Percentiles rank a stretch among this genome's conserved stretches.
These are phyloP conservation scores for Tripterygium wilfordii DNA, from an alignment of 177 flowering plant species.

Conservation along the genomic window DNA sequence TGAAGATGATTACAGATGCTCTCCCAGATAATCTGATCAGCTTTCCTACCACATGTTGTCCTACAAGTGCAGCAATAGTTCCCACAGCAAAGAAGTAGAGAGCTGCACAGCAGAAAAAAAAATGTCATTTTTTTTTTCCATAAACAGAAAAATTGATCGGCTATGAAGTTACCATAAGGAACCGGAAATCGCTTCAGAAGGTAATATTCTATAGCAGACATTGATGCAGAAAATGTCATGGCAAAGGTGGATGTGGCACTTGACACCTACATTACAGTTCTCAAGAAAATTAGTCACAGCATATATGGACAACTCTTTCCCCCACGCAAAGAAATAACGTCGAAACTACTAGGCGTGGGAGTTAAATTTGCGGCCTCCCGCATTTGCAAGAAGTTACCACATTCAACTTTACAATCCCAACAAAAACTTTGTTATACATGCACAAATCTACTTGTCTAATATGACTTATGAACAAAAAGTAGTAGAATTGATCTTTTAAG, in stretches of 20 bases:
- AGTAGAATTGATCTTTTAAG: background rate
- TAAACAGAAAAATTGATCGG: background rate
- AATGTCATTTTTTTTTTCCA: background rate
- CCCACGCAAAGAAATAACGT: too few relatives aligned
- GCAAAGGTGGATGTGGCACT: constrained; percentile 30
- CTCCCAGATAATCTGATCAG: constrained; percentile 54
- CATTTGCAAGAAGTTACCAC: too few relatives aligned
- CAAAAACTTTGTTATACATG: too few relatives aligned
- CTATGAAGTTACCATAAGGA: constrained; percentile 21
- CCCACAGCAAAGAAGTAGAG: constrained; percentile 63
- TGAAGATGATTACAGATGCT: constrained; percentile 34
- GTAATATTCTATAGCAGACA: constrained; percentile 29
- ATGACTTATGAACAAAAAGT: too few relatives aligned
- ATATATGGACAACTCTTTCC: too few relatives aligned
- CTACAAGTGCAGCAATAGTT: constrained; percentile 58
- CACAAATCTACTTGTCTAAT: too few relatives aligned
- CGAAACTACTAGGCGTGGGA: too few relatives aligned
- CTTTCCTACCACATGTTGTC: constrained; percentile 69
- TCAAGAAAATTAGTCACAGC: too few relatives aligned
- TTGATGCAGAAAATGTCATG: constrained; percentile 29
- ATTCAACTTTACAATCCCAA: too few relatives aligned
- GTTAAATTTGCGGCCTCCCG: too few relatives aligned
- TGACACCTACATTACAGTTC: constrained; percentile 18
- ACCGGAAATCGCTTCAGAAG: constrained; percentile 27
- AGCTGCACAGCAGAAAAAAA: constrained; percentile 34